A percentile compares a stretch with the other conserved stretches of the same genome.
These are phyloP conservation scores for Cydonia oblonga DNA, from an alignment of 331 rosid species.

Conservation along the genomic window DNA sequence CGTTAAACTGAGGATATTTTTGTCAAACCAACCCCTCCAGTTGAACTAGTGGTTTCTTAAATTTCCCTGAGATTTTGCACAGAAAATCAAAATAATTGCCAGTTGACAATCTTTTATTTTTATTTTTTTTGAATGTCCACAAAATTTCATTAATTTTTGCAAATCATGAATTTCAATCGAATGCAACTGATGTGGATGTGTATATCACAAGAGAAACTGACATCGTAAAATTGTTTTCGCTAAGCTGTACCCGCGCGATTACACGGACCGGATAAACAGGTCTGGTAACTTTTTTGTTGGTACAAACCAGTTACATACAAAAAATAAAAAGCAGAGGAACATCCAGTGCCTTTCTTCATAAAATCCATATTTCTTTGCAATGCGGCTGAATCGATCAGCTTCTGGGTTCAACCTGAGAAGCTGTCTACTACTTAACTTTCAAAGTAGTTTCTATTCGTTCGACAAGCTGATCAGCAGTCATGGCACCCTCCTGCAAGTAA, in stretches of 20 bases:
- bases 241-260: not conserved
- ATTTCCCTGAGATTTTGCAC: no score
- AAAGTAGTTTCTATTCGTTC: slow-evolving; percentile 62
- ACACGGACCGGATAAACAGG: not conserved
- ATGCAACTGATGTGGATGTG: not conserved
- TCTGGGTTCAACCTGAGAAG: not conserved
- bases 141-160: not conserved
- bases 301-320: not conserved
- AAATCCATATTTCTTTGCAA: not conserved
- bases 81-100: no score
- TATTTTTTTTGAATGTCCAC: not conserved
- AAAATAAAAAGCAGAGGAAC: not conserved
- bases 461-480: slow-evolving; percentile 55
- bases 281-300: not conserved
- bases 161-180: not conserved
- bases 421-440: slow-evolving; percentile 46
- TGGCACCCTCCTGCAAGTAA: slow-evolving; percentile 79
- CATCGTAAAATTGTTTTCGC: not conserved
- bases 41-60: no score
- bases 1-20: no score
- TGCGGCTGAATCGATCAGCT: not conserved
- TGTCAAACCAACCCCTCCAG: no score
- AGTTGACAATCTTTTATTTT: no score
- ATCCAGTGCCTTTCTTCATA: not conserved
- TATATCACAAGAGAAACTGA: not conserved